Evolutionary conservation across 441 rosid genomes (phyloP).

Genomic region (Euphorbia schlechtendalii): DNA sequence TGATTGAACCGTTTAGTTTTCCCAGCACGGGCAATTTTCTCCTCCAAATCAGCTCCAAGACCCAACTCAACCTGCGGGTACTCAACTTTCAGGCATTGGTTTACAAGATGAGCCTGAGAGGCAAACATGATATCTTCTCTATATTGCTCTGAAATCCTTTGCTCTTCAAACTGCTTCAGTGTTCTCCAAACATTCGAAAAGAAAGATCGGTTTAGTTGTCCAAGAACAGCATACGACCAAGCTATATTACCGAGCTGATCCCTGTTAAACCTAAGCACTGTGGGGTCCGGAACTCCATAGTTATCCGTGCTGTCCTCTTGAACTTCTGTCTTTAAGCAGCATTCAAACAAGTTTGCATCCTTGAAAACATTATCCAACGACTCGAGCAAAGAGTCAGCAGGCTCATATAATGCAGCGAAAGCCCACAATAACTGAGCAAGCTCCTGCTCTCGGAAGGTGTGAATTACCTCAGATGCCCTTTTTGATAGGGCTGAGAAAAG

Average conservation of each 20-base stretch:
- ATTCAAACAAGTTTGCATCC: conserved; percentile 39
- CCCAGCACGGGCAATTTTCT: conserved; percentile 56
- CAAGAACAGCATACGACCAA: conserved; percentile 97
- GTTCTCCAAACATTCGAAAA: conserved; percentile 65
- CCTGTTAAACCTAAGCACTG: conserved; percentile 54
- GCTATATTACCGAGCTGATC: conserved; percentile 90
- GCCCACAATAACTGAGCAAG: conserved; percentile 91
- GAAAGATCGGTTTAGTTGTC: conserved; percentile 56
- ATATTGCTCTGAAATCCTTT: conserved; percentile 77
- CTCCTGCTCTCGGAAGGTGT: conserved; percentile 69
- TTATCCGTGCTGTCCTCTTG: conserved; percentile 27
- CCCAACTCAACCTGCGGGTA: conserved; percentile 65
- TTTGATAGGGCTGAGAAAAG: conserved; percentile 61
- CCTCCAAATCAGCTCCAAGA: conserved; percentile 49
- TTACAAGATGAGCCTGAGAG: conserved; percentile 80
- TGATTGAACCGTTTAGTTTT: conserved; percentile 79
- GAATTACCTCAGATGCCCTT: conserved; percentile 51
- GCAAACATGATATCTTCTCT: conserved; percentile 89
- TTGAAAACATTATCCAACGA: conserved; percentile 60
- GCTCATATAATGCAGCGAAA: conserved; percentile 67
- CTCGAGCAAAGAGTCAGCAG: conserved; percentile 58
- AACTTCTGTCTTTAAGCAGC: conserved; percentile 30
- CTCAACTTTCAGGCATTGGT: conserved; percentile 78
- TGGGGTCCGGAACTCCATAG: conserved; percentile 26
- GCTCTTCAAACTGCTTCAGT: conserved; percentile 54